Base-by-base conservation (phyloP, 2,329 filamentous ascomycete genomes). In the Dactylonectria macrodidyma region DNA sequence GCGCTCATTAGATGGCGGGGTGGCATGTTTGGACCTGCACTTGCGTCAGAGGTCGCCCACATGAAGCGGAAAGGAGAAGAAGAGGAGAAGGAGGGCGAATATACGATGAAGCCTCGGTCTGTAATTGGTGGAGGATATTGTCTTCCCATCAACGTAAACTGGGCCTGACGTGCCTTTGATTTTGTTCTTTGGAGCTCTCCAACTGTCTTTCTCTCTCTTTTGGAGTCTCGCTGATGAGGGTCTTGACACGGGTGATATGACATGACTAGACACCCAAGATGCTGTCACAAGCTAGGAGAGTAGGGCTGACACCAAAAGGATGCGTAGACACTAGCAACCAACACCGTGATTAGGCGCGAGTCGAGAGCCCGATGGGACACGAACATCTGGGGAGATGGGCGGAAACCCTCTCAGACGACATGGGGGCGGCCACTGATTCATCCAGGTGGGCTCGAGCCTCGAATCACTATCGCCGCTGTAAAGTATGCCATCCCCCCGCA, bases 401-500 rank as follows among this genome's bases (percentile, higher is more conserved):
- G 26, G 7, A 30, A 7, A 30, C 26, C 26, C 26, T 30, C 26
- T 5, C 26, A 4, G 19, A 19, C 26, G 26, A 30, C 26, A 30
- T 30, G 26, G 12, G 26, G 12, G 36, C 36, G 36, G 36, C 3
- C 3, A 14, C 38, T 4, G 38, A 41, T 41, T 41, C 38, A 44
- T 44, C 41, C 41, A 52, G 48, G 36, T 52, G 58, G 41, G 41
- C 52, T 48, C 41, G 38, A 47, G 41, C 41, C 52, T 48, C 41
- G 38, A 47, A 60, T 48, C 52, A 48, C 38, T 52, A 48, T 36
- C 26, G 26, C 4, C 7, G 26, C 26, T 30, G 26, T 30, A 30
- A 4, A 30, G 4, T 7, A 30, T 30, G 38, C 33, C 58, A 33
- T 62, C 51, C 59, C 59, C 56, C 60, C 57, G 60, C 60, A 57